Conservation (phyloP, 2,329 filamentous ascomycete genomes). For the Colletotrichum cuscutae region DNA sequence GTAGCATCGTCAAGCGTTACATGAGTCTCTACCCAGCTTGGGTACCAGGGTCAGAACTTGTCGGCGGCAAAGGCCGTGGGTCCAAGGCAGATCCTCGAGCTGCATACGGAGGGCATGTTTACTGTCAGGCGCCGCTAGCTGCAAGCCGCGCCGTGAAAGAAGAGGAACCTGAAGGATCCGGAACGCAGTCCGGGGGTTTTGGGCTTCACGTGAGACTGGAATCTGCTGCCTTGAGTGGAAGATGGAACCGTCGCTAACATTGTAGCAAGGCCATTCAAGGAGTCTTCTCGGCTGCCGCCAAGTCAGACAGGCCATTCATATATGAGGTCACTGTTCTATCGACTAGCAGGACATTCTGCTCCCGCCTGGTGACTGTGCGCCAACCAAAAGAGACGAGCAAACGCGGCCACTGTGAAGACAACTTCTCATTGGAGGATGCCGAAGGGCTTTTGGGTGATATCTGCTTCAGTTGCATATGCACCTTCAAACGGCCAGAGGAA, state of each 20-base stretch:
- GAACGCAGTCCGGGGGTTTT: conserved; percentile 36
- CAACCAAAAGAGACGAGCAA: conserved; percentile 36
- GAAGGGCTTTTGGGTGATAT: conserved; percentile 50
- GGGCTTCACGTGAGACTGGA: conserved; percentile 50
- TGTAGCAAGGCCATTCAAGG: conserved; percentile 62
- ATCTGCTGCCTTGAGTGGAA: not conserved
- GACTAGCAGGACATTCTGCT: conserved; percentile 59
- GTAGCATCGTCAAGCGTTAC: conserved; percentile 18
- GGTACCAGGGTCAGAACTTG: conserved; percentile 30
- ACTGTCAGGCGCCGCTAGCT: conserved; percentile 48
- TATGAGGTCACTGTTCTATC: conserved; percentile 59
- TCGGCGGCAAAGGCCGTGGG: conserved; percentile 20
- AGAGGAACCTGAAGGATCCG: conserved; percentile 9
- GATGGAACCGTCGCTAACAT: not conserved
- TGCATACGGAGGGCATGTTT: conserved; percentile 52
- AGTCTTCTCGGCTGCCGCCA: conserved; percentile 61
- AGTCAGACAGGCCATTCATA: conserved; percentile 61
- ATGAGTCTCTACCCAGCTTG: conserved; percentile 34
- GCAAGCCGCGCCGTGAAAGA: conserved; percentile 44
- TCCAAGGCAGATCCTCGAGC: conserved; percentile 34
- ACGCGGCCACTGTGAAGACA: conserved; percentile 1
- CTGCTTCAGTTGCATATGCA: conserved; percentile 62
- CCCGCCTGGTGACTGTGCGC: conserved; percentile 58
- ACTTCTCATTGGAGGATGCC: conserved; percentile 46
- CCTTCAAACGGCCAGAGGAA: conserved; percentile 57